Base-by-base conservation (phyloP, 306 rosid genomes). In the Corylus americana region DNA sequence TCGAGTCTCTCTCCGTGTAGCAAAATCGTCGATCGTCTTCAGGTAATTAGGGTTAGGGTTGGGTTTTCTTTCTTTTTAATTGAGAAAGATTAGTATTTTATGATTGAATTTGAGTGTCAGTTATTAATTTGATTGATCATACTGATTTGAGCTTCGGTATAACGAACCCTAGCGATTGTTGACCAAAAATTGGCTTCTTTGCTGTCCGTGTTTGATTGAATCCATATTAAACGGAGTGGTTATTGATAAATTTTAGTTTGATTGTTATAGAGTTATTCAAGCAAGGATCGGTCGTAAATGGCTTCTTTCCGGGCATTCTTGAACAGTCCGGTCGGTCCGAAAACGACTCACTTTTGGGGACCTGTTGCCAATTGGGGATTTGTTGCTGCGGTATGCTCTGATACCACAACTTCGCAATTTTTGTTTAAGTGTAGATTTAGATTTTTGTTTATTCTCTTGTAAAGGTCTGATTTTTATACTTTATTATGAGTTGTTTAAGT, bases 321-420 rank as follows among this genome's bases (percentile, higher is more conserved):
- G 91, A 95, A 93, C 85, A 91, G 99, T 87, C 99, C 98, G 0
- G 78, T 91, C 29, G 99, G 98, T 83, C 98, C 98, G 1, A 95
- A 90, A 88, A 95, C 99, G 35, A 86, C 98, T 78, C 99, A 95
- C 83, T 95, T 95, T 81, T 95, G 98, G 99, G 99, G 99, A 55
- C 99, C 99, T 54, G 78, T 93, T 86, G 99, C 98, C 37, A 95
- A 95, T 73, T 95, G 97, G 95, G 99, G 99, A 51, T 95, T 95
- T 13, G 99, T 92, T 6, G 97, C 90, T 13, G 98, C 99, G 66
- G 99, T 95, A 89, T 61, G 98, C 66, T 82, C 74, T 80, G 31
- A 80, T 78, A 5, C 62, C 51, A 39, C 73, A 73, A 59, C 67
- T 49, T 75, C 20, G 7, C 55, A 20, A 47, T 57, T 35, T 68